Conservation (phyloP, 768 basidiomycete genomes). For the Heimioporus sp. region DNA sequence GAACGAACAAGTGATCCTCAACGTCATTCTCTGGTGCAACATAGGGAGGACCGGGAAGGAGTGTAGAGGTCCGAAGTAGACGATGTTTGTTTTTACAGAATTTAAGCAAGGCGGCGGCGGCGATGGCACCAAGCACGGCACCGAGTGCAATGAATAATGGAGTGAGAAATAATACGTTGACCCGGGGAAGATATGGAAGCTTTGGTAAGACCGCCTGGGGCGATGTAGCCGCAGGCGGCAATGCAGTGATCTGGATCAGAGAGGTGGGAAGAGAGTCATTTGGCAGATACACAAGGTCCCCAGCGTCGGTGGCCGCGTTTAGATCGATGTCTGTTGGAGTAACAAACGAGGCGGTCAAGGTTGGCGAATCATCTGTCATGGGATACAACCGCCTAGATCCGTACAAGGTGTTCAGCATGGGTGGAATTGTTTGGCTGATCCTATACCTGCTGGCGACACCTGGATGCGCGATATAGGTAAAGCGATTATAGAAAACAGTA, state of each 20-base stretch:
- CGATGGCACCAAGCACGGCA: slow-evolving; percentile 22
- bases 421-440: slow-evolving; percentile 16
- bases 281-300: background rate
- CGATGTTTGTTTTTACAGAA: slow-evolving; percentile 5
- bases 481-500: background rate
- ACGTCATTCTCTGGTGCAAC: slow-evolving; percentile 16
- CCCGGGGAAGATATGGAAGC: slow-evolving; percentile 18
- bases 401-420: slow-evolving; percentile 20
- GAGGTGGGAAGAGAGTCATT: slow-evolving; percentile 10
- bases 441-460: slow-evolving; percentile 7
- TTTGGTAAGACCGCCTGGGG: slow-evolving; percentile 13
- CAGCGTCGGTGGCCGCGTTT: background rate
- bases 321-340: background rate
- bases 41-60: slow-evolving; percentile 27
- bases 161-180: slow-evolving; percentile 26
- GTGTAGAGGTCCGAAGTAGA: slow-evolving; percentile 14
- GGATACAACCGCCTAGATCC: slow-evolving; percentile 42
- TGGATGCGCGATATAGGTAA: slow-evolving; percentile 5
- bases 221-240: slow-evolving; percentile 24
- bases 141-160: slow-evolving; percentile 27
- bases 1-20: slow-evolving; percentile 13
- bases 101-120: slow-evolving; percentile 7
- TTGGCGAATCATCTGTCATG: slow-evolving; percentile 22
- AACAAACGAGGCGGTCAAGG: slow-evolving; percentile 5
- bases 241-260: slow-evolving; percentile 35